phyloP scores from a whole-genome alignment of 139 green algal genomes.

The Chlorella sp. region DNA sequence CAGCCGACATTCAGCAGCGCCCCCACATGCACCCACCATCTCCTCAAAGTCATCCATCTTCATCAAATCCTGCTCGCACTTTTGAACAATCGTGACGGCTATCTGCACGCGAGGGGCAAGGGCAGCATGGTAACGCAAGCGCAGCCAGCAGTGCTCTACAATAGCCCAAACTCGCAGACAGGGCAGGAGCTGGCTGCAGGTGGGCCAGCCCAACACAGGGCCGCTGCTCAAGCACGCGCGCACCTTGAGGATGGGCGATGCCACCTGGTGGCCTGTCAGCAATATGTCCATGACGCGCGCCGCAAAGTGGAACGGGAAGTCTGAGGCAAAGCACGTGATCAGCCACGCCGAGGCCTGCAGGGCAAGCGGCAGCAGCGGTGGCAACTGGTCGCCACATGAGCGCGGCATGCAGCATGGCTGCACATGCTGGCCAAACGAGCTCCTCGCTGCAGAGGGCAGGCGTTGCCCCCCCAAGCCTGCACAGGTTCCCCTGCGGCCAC shows the following conservation, averaged over 20 bases:
- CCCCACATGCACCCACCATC: conserved; percentile 60
- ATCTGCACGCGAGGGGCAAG: conserved; percentile 38
- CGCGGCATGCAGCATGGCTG: too few species aligned
- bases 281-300: conserved; percentile 81
- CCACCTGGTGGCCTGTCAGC: conserved; percentile 59
- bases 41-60: conserved; percentile 71
- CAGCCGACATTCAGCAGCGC: too few species aligned
- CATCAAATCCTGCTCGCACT: conserved; percentile 50
- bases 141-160: background rate
- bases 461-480: too few species aligned
- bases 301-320: conserved; percentile 80
- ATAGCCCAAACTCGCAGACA: too few species aligned
- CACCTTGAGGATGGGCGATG: conserved; percentile 73
- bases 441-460: too few species aligned
- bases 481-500: too few species aligned
- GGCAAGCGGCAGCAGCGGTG: too few species aligned
- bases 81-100: conserved; percentile 56
- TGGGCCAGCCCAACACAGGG: too few species aligned
- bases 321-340: conserved; percentile 78
- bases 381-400: too few species aligned
- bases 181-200: background rate
- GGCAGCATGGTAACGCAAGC: background rate
- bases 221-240: background rate
- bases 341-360: conserved; percentile 71
- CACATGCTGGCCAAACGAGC: too few species aligned